Evolutionary conservation across 1,139 yeast genomes (phyloP), one percentile per base, ranked within the genome.

Genomic region (Pichia sp.): DNA sequence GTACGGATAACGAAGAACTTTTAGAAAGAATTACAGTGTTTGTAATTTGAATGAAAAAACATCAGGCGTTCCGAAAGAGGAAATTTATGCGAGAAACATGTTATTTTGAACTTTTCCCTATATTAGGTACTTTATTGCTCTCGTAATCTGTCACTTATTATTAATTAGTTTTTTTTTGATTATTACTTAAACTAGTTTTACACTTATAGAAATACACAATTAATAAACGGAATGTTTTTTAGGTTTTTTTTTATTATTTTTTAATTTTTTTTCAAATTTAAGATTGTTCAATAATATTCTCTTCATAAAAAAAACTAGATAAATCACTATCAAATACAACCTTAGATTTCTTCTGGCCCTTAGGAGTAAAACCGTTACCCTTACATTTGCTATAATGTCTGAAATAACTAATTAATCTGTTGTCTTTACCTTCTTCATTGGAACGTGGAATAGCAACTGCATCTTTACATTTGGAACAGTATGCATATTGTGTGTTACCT

Each of bases 361-460:
- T 32, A 9, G 13, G 3, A 11, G 5, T 11, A 3, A 9, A 3
- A 4, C 4, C 15, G 18, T 16, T 8, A 32, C 36, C 20, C 22
- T 32, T 32, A 16, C 36, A 32, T 18, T 32, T 32, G 4, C 16
- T 5, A 20, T 22, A 32, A 11, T 46, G 46, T 20, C 49, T 43
- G 15, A 46, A 46, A 24, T 46, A 46, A 18, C 39, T 37, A 32
- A 46, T 46, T 16, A 46, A 40, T 18, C 44, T 35, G 20, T 40
- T 46, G n/a, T 40, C 49, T 13, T 23, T n/a, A 7, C 24, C 40
- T 24, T n/a, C 15, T 15, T 34, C 46, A 12, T 16, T 32, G 16
- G 22, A 18, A 18, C 36, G 36, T 16, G 25, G 27, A 16, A 27
- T 26, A 15, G 32, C 23, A n/a, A 43, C 16, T n/a, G 44, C 44